A percentile compares a stretch with the other conserved stretches of the same genome.
phyloP scores from a whole-genome alignment of 2,329 filamentous ascomycete species.

The Botrytis hyacinthi region DNA sequence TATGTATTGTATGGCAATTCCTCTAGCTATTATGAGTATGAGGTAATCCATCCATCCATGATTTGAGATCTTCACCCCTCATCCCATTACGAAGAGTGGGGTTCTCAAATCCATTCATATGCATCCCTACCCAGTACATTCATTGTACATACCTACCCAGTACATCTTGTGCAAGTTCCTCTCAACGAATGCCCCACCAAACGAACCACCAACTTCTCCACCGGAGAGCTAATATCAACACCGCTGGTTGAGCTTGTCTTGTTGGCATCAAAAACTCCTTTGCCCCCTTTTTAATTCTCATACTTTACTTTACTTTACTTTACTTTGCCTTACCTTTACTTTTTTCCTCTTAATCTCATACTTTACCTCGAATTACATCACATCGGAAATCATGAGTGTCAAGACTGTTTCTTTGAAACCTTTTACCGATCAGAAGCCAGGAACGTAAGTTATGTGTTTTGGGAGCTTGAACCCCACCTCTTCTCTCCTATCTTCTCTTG shows the following conservation, averaged over 20 bases:
- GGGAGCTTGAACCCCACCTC: slow-evolving; percentile 24
- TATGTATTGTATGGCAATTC: too few relatives aligned
- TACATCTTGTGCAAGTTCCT: neutral
- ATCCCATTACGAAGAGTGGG: neutral
- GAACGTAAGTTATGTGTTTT: slow-evolving; percentile 75
- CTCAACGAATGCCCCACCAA: slow-evolving; percentile 7
- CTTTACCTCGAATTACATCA: neutral
- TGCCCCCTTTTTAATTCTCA: neutral
- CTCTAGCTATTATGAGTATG: neutral
- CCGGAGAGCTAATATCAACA: slow-evolving; percentile 3
- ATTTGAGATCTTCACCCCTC: neutral
- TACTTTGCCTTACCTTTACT: too few relatives aligned
- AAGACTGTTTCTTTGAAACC: slow-evolving; percentile 79
- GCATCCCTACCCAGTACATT: too few relatives aligned
- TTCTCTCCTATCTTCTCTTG: neutral
- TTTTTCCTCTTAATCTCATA: neutral
- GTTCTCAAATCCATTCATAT: neutral
- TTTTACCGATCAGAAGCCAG: slow-evolving; percentile 96
- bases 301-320: neutral
- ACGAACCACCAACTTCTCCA: neutral
- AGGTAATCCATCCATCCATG: neutral
- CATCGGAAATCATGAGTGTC: slow-evolving; percentile 61
- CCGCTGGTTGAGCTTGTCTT: slow-evolving; percentile 13
- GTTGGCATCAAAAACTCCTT: slow-evolving; percentile 4
- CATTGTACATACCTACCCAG: too few relatives aligned